Evolutionary conservation across 2,329 filamentous ascomycete species (phyloP).

Genomic region (Curvularia lunata): DNA sequence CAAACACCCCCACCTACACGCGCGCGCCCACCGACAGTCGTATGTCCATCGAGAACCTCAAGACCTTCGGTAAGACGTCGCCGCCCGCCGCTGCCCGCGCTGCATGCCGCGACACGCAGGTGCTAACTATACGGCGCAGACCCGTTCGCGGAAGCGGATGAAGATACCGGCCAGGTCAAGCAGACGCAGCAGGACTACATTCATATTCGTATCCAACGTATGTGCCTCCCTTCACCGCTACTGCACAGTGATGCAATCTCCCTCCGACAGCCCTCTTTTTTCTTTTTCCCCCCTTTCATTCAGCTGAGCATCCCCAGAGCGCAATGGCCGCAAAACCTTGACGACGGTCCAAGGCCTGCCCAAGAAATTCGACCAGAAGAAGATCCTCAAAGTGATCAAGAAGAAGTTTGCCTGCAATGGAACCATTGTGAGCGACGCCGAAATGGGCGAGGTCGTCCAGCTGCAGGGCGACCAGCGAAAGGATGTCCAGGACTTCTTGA

Average conservation of each 20-base stretch:
- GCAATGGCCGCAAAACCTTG: conserved; percentile 99
- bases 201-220: conserved; percentile 99
- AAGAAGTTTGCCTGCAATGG: conserved; percentile 99
- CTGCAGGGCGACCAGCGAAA: conserved; percentile 99
- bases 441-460: conserved; percentile 99
- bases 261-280: neutral
- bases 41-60: conserved; percentile 55
- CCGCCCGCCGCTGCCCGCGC: neutral
- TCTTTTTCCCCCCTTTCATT: neutral
- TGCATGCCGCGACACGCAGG: conserved; percentile 5
- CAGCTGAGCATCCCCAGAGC: conserved; percentile 71
- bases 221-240: conserved; percentile 22
- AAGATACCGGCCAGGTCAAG: conserved; percentile 95
- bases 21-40: conserved; percentile 37
- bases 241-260: conserved; percentile 1
- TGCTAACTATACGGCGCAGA: conserved; percentile 48
- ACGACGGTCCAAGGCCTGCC: conserved; percentile 99
- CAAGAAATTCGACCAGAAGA: conserved; percentile 99
- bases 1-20: conserved; percentile 32
- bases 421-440: conserved; percentile 93
- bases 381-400: conserved; percentile 99
- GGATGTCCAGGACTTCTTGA: conserved; percentile 96
- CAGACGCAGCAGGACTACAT: conserved; percentile 92
- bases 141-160: conserved; percentile 99
- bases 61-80: conserved; percentile 50